Percentiles rank a stretch among this genome's conserved stretches.
Conservation (phyloP, 2,329 filamentous ascomycete species). For the Xenoacremonium recifei region DNA sequence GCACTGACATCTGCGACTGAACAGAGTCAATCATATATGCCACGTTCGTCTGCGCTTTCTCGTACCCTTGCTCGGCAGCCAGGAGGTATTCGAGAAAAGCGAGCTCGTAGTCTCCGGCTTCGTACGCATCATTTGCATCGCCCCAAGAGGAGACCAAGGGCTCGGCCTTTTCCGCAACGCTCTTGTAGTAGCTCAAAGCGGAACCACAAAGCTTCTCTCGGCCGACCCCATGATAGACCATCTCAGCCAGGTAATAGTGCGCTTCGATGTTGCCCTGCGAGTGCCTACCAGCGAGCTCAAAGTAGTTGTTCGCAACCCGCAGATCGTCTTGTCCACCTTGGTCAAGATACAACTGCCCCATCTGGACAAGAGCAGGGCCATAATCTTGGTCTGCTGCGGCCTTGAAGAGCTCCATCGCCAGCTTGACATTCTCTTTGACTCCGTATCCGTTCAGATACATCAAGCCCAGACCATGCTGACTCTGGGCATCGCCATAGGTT, state of each 20-base stretch:
- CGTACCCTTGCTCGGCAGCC: slow-evolving; percentile 90
- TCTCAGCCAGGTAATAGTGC: slow-evolving; percentile 88
- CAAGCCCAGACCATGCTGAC: slow-evolving; percentile 79
- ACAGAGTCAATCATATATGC: slow-evolving; percentile 80
- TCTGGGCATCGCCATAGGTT: slow-evolving; percentile 73
- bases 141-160: slow-evolving; percentile 73
- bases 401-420: slow-evolving; percentile 74
- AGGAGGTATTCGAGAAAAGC: slow-evolving; percentile 81
- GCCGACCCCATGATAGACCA: slow-evolving; percentile 77
- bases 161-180: slow-evolving; percentile 72
- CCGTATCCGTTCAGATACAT: slow-evolving; percentile 82
- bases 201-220: slow-evolving; percentile 75
- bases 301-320: slow-evolving; percentile 77
- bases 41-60: slow-evolving; percentile 85
- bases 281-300: slow-evolving; percentile 80
- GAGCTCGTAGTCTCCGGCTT: slow-evolving; percentile 73
- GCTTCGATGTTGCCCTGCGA: slow-evolving; percentile 86
- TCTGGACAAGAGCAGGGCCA: slow-evolving; percentile 75
- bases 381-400: slow-evolving; percentile 80
- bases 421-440: slow-evolving; percentile 64
- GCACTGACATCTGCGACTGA: slow-evolving; percentile 44
- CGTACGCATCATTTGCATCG: slow-evolving; percentile 81
- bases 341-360: slow-evolving; percentile 83
- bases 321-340: slow-evolving; percentile 71
- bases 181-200: slow-evolving; percentile 80